Evolutionary conservation across 805 yeast genomes (phyloP).

Genomic region (Starmerella asiatica): DNA sequence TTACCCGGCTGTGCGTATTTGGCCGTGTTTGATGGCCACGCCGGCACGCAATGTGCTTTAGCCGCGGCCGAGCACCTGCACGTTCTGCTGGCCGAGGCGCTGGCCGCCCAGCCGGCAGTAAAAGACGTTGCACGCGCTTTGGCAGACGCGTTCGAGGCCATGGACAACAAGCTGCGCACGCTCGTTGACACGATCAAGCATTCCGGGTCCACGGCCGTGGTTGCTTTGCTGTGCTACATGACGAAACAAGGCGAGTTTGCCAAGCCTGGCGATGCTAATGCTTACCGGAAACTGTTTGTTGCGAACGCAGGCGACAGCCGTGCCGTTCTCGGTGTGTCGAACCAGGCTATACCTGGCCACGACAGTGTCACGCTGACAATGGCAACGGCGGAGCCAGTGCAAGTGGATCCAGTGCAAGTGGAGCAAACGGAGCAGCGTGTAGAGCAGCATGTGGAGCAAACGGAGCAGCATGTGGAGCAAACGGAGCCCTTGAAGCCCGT

Average conservation of each 20-base stretch:
- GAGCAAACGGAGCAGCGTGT: neutral
- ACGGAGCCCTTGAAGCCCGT: neutral
- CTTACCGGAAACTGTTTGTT: constrained; percentile 59
- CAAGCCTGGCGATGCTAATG: constrained; percentile 3
- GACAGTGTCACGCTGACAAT: neutral
- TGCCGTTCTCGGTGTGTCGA: constrained; percentile 44
- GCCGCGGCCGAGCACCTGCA: constrained; percentile 90
- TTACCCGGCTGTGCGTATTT: constrained; percentile 75
- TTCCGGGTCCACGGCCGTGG: constrained; percentile 93
- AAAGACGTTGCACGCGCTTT: constrained; percentile 44
- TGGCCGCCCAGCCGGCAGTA: constrained; percentile 27
- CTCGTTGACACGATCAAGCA: constrained; percentile 54
- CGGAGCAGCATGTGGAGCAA: neutral
- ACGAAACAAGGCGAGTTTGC: constrained; percentile 7
- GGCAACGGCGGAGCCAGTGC: neutral
- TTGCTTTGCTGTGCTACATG: constrained; percentile 83
- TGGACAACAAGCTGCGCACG: constrained; percentile 54
- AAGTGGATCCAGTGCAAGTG: no score
- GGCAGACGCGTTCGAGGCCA: constrained; percentile 54
- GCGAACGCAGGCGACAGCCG: constrained; percentile 95
- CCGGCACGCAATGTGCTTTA: constrained; percentile 82
- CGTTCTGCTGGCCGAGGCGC: constrained; percentile 33
- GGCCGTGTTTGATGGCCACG: constrained; percentile 95
- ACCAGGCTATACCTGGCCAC: neutral
- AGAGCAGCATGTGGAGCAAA: neutral